Evolutionary conservation across 768 basidiomycete genomes (phyloP).

Genomic region (Cubamyces lactineus): DNA sequence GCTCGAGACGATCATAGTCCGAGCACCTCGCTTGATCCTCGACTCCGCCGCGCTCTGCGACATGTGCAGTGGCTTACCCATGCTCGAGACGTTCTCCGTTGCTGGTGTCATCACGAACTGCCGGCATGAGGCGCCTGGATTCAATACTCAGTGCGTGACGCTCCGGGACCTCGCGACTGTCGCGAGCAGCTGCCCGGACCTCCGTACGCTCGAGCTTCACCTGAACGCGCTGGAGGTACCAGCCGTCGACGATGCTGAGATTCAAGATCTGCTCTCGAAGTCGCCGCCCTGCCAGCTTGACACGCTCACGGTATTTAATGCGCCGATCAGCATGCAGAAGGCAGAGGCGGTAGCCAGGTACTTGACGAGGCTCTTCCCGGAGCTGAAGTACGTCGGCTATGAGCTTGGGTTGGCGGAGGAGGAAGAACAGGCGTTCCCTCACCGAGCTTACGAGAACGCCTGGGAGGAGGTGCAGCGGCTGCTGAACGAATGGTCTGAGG

Average conservation of each 20-base stretch:
- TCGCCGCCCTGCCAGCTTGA: background rate
- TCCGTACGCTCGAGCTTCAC: slow-evolving; percentile 5
- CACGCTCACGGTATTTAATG: slow-evolving; percentile 1
- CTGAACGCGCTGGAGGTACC: background rate
- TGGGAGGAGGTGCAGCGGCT: slow-evolving; percentile 2
- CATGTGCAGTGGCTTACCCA: background rate
- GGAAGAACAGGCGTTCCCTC: background rate
- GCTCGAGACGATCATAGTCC: background rate
- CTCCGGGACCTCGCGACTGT: slow-evolving; percentile 9
- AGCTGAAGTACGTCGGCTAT: background rate
- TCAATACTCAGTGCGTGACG: background rate
- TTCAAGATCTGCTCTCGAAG: background rate
- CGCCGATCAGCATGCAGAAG: background rate
- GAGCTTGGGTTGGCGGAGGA: background rate
- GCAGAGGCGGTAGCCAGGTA: background rate
- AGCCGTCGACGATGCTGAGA: background rate
- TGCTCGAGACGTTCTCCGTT: slow-evolving; percentile 1
- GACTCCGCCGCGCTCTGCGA: background rate
- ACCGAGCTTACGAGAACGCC: no score
- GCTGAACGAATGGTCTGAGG: no score
- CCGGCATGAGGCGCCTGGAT: no score
- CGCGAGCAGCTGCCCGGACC: slow-evolving; percentile 1
- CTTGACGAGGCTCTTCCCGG: slow-evolving; percentile 3
- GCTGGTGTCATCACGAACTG: no score
- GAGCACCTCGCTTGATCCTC: background rate